Conservation (phyloP, 352 stramenopile genomes). For the Halophytophthora polymorphica region DNA sequence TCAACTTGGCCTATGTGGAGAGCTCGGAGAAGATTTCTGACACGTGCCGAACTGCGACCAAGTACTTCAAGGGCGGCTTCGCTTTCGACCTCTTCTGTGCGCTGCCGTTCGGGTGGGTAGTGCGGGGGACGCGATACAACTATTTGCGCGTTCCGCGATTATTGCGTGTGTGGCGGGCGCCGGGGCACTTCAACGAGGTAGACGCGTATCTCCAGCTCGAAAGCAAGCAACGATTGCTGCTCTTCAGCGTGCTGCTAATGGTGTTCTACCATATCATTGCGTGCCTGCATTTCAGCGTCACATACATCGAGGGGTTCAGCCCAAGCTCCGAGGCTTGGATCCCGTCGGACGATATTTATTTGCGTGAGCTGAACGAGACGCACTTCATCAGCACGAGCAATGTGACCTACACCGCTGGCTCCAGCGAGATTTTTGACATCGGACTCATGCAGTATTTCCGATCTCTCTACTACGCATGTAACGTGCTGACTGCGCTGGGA, state of each 20-base stretch:
- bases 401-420: conserved; percentile 16
- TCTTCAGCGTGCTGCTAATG: conserved; percentile 44
- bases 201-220: conserved; percentile 43
- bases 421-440: conserved; percentile 20
- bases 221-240: conserved; percentile 43
- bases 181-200: conserved; percentile 39
- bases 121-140: conserved; percentile 9
- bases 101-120: conserved; percentile 41
- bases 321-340: conserved; percentile 36
- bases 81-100: conserved; percentile 40
- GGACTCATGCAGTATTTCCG: conserved; percentile 54
- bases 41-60: conserved; percentile 25
- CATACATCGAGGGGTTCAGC: conserved; percentile 64
- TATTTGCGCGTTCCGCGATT: conserved; percentile 33
- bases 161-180: conserved; percentile 32
- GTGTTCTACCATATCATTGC: conserved; percentile 61
- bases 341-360: conserved; percentile 41
- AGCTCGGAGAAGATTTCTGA: conserved; percentile 61
- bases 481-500: conserved; percentile 51
- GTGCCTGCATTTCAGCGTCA: conserved; percentile 59
- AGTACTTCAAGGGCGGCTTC: conserved; percentile 35
- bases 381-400: conserved; percentile 26
- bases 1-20: conserved; percentile 50
- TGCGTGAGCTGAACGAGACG: conserved; percentile 32
- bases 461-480: conserved; percentile 59